A percentile compares a stretch with the other conserved stretches of the same genome.
phyloP scores from a whole-genome alignment of 129 eudicot genomes.

The Chrysanthemum makinoi region DNA sequence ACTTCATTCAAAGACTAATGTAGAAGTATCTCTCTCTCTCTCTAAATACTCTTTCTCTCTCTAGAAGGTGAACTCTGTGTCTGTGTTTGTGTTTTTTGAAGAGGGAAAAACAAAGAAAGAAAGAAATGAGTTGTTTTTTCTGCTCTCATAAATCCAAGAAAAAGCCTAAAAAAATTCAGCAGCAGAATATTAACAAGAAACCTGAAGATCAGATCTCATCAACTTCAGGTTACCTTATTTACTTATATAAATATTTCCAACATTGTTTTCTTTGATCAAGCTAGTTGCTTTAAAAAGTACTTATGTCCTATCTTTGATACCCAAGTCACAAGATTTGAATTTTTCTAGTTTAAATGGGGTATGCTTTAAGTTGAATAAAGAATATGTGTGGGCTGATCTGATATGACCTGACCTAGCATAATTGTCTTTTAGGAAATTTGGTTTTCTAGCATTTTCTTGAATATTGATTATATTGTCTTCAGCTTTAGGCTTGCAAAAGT shows the following conservation, averaged over 20 bases:
- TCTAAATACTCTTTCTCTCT: conserved; percentile 34
- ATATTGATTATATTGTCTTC: conserved; percentile 5
- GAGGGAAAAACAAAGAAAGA: conserved; percentile 27
- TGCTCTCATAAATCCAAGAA: conserved; percentile 65
- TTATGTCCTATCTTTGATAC: neutral
- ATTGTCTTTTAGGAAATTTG: conserved; percentile 19
- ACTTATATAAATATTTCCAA: conserved; percentile 12
- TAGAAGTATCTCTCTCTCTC: conserved; percentile 21
- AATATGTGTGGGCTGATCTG: conserved; percentile 39
- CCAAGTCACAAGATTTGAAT: conserved; percentile 16
- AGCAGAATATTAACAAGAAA: conserved; percentile 26
- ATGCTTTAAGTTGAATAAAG: conserved; percentile 26
- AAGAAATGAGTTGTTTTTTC: conserved; percentile 67
- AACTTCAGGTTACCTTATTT: conserved; percentile 43
- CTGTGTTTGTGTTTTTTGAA: conserved; percentile 28
- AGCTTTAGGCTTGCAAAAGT: conserved; percentile 22
- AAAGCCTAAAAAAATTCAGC: conserved; percentile 43
- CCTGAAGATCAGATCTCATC: conserved; percentile 84
- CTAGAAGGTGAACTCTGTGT: conserved; percentile 25
- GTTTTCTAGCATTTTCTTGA: conserved; percentile 17
- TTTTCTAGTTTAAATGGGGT: conserved; percentile 1
- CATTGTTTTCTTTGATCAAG: conserved; percentile 26
- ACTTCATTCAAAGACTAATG: conserved; percentile 24
- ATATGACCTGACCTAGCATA: conserved; percentile 20
- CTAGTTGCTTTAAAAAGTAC: neutral